These are phyloP conservation scores for Xerocomellus chrysenteron DNA, from an alignment of 768 basidiomycete species.

Conservation along the genomic window DNA sequence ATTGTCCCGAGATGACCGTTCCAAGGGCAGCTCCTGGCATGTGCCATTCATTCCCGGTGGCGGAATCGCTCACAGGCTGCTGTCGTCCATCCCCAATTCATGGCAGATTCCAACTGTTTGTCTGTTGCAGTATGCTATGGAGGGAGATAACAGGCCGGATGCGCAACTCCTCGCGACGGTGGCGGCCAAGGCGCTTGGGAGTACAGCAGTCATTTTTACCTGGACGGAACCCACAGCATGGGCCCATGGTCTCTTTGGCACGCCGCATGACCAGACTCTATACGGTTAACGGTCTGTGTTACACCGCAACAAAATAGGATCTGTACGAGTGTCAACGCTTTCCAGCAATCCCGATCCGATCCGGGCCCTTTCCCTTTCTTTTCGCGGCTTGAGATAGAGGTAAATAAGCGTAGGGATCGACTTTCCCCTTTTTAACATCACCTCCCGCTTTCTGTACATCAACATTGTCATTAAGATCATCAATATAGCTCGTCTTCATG, in stretches of 20 bases:
- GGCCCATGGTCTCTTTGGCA: conserved; percentile 60
- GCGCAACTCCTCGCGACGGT: conserved; percentile 61
- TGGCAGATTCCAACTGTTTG: conserved; percentile 56
- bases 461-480: conserved; percentile 4
- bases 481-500: neutral
- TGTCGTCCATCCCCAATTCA: conserved; percentile 51
- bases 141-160: conserved; percentile 80
- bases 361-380: conserved; percentile 47
- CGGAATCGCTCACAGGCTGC: conserved; percentile 66
- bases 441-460: conserved; percentile 82
- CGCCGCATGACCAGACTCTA: conserved; percentile 69
- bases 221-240: conserved; percentile 72
- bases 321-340: conserved; percentile 45
- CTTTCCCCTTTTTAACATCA: conserved; percentile 81
- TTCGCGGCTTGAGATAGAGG: conserved; percentile 82
- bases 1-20: conserved; percentile 35
- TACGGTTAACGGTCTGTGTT: conserved; percentile 49
- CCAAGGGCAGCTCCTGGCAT: conserved; percentile 26
- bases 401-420: conserved; percentile 94
- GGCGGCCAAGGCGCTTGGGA: conserved; percentile 46
- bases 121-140: conserved; percentile 73
- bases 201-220: conserved; percentile 27
- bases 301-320: neutral
- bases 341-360: conserved; percentile 58
- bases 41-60: conserved; percentile 80